phyloP scores from a whole-genome alignment of 768 basidiomycete species.

The Multifurca ochricompacta region DNA sequence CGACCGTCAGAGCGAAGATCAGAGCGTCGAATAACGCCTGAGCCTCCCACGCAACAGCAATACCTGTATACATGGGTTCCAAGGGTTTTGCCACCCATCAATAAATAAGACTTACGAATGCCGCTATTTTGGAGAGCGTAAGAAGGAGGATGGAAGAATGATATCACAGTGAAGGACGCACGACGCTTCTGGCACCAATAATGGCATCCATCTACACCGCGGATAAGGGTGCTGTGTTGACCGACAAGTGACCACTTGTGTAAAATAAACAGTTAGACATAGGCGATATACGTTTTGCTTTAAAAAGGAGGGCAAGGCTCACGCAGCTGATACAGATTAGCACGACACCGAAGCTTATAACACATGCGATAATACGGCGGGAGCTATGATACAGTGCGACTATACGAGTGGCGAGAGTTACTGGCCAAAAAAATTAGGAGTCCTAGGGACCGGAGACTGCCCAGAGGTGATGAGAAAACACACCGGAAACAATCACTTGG shows the following conservation, averaged over 20 bases:
- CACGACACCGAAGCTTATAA: conserved; percentile 29
- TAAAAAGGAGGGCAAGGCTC: conserved; percentile 18
- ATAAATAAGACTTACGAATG: conserved; percentile 18
- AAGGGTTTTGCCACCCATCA: background rate
- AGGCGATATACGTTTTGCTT: background rate
- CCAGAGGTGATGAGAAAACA: conserved; percentile 19
- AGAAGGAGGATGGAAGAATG: background rate
- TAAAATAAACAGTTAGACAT: background rate
- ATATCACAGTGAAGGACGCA: conserved; percentile 14
- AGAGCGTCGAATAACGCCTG: conserved; percentile 42
- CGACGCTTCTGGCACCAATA: conserved; percentile 19
- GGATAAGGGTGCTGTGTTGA: conserved; percentile 22
- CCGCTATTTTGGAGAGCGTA: conserved; percentile 13
- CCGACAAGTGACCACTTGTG: conserved; percentile 39
- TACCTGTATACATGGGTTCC: conserved; percentile 16
- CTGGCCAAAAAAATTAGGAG: conserved; percentile 23
- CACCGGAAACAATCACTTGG: conserved; percentile 41
- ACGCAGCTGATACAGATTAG: conserved; percentile 33
- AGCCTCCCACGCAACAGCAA: conserved; percentile 41
- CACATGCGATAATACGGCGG: conserved; percentile 29
- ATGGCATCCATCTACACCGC: conserved; percentile 21
- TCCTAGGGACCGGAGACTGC: no score
- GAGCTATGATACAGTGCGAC: conserved; percentile 43
- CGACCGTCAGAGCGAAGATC: conserved; percentile 41
- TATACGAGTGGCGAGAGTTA: conserved; percentile 40